Evolutionary conservation across 208 protist species (phyloP), one percentile per base, ranked within the genome.

Genomic region (Trypanosoma theileri): DNA sequence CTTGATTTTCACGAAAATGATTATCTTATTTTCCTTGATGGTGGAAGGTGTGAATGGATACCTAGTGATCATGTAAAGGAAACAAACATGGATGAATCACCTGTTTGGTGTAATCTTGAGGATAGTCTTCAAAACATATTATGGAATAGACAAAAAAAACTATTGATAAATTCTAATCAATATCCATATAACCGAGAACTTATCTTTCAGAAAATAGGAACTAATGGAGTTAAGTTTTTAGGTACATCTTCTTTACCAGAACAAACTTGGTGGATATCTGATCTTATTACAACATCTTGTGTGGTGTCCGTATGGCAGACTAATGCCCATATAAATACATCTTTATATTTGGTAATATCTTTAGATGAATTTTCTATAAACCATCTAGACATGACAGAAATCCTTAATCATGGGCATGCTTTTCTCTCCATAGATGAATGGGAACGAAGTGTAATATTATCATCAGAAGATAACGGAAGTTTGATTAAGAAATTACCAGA

Each of bases 261-360:
- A 40, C 53, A 35, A 21, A 35, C 10, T 11, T 73, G 66, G 67
- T 82, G 64, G 70, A 56, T 89, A 12, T 89, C 84, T 24, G 80
- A 89, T 66, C 70, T 80, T 6, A 80, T 89, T 26, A 63, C 26
- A 19, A 45, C 31, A 19, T 57, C 73, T 13, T 84, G 80, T 69
- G 72, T 79, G 9, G 59, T 89, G 3, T 89, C 80, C 1, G 56
- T 82, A 16, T 81, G 66, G 74, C 24, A 59, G 57, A 12, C 58
- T 53, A 28, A 58, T 41, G 14, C 21, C 0, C 10, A 35, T 14
- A 8, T 17, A 28, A 57, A 63, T 59, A 51, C 53, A n/a, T 70
- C 24, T 17, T 46, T 66, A 10, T 66, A 58, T 26, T 28, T 66
- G 11, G 17, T 48, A 7, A 61, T 56, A 41, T 54, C 50, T 46